These are phyloP conservation scores for Rhynchosporium secalis DNA, from an alignment of 2,329 filamentous ascomycete species.

Conservation along the genomic window DNA sequence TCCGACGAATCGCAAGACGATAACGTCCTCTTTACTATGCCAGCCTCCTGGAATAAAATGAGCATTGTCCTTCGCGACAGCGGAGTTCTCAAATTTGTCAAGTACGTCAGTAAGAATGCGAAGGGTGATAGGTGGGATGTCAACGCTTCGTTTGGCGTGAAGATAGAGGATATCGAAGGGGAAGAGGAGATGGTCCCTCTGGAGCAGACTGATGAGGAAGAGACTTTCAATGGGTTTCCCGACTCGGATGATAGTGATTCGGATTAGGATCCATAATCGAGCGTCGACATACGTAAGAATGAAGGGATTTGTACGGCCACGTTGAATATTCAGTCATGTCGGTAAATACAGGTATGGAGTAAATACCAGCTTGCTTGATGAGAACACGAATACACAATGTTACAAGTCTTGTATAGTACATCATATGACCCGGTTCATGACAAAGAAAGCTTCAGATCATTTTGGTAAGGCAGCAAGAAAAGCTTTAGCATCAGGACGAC, in stretches of 20 bases:
- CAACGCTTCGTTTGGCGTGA: slow-evolving; percentile 74
- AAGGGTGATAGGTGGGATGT: slow-evolving; percentile 93
- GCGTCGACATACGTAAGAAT: neutral
- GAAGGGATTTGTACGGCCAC: neutral
- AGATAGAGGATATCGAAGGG: slow-evolving; percentile 47
- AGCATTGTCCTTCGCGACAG: slow-evolving; percentile 86
- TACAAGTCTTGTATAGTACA: too few species aligned
- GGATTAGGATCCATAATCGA: slow-evolving; percentile 26
- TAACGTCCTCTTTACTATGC: slow-evolving; percentile 67
- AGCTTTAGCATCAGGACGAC: too few species aligned
- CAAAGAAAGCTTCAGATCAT: too few species aligned
- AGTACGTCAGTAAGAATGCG: slow-evolving; percentile 84
- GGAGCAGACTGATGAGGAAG: slow-evolving; percentile 50
- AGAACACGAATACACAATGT: too few species aligned
- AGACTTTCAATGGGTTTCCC: slow-evolving; percentile 53
- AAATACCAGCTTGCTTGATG: neutral
- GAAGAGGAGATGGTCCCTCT: slow-evolving; percentile 39
- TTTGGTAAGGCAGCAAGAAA: too few species aligned
- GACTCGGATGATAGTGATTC: slow-evolving; percentile 39
- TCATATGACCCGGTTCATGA: too few species aligned
- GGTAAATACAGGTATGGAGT: neutral
- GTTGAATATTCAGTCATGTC: neutral
- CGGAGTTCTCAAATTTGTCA: slow-evolving; percentile 88
- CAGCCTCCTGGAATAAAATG: slow-evolving; percentile 83
- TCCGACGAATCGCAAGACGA: slow-evolving; percentile 69